Conservation (phyloP, 352 stramenopile genomes). For the Pythium grandisporangium region DNA sequence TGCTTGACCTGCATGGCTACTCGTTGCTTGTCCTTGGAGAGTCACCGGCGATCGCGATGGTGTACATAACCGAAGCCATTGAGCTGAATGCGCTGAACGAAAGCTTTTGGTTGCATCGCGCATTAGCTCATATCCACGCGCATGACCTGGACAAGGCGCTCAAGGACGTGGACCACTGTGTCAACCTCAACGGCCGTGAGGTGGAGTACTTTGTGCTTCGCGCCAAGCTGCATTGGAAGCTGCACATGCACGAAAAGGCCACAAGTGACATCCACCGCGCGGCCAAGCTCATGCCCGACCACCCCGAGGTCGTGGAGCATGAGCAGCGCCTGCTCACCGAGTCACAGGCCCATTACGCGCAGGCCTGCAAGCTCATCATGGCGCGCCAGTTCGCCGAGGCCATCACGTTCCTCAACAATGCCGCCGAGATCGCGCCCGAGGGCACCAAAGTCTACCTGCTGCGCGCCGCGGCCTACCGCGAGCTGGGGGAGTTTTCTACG, state of each 20-base stretch:
- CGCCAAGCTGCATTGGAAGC: slow-evolving; percentile 69
- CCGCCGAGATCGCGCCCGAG: slow-evolving; percentile 53
- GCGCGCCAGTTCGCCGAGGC: slow-evolving; percentile 34
- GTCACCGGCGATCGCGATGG: slow-evolving; percentile 38
- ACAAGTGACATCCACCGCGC: slow-evolving; percentile 56
- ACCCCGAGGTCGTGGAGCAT: slow-evolving; percentile 68
- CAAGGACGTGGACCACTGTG: slow-evolving; percentile 70
- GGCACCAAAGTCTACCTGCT: slow-evolving; percentile 66
- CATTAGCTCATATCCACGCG: slow-evolving; percentile 53
- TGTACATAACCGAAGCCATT: slow-evolving; percentile 70
- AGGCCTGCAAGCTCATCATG: slow-evolving; percentile 47
- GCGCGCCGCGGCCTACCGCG: slow-evolving; percentile 50
- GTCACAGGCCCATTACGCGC: slow-evolving; percentile 62
- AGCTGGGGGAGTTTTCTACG: slow-evolving; percentile 44
- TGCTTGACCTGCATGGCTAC: slow-evolving; percentile 67
- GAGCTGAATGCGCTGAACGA: slow-evolving; percentile 60
- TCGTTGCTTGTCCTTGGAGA: slow-evolving; percentile 52
- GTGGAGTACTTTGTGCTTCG: slow-evolving; percentile 81
- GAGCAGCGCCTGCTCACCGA: slow-evolving; percentile 55
- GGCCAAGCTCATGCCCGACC: slow-evolving; percentile 36
- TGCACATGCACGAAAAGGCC: slow-evolving; percentile 70
- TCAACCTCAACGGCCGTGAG: slow-evolving; percentile 62
- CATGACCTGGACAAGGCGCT: slow-evolving; percentile 63
- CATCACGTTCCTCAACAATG: slow-evolving; percentile 57
- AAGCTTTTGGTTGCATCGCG: slow-evolving; percentile 70